A percentile compares a stretch with the other conserved stretches of the same genome.
Conservation (phyloP, 2,329 filamentous ascomycete genomes). For the Curvularia hawaiiensis region DNA sequence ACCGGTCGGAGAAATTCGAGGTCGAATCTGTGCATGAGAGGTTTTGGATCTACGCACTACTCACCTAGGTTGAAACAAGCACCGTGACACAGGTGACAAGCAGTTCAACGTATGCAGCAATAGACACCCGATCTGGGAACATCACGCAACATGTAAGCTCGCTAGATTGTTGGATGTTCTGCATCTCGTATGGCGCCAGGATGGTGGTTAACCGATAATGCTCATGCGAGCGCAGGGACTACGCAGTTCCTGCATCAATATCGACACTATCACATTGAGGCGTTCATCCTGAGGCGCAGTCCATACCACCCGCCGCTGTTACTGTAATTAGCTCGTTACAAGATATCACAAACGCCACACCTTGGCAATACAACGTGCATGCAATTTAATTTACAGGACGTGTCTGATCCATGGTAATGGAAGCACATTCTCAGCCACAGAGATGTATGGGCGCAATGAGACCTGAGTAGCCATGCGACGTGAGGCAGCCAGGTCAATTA, state of each 20-base stretch:
- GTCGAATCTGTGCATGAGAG: background rate
- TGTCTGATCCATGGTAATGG: background rate
- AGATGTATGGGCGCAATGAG: conserved; percentile 47
- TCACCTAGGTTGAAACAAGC: background rate
- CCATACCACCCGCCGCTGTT: background rate
- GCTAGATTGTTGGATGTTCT: background rate
- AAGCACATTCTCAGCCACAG: background rate
- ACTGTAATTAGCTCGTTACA: background rate
- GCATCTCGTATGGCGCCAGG: background rate
- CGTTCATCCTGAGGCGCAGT: background rate
- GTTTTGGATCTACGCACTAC: background rate
- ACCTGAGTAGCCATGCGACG: conserved; percentile 41
- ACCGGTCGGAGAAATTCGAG: background rate
- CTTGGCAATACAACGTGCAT: background rate
- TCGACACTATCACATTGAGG: conserved; percentile 2
- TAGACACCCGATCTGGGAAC: background rate
- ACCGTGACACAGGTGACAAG: background rate
- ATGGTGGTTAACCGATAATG: background rate
- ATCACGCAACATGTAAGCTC: background rate
- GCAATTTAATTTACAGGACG: background rate
- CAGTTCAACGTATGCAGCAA: background rate
- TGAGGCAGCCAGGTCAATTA: conserved; percentile 47
- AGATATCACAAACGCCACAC: background rate
- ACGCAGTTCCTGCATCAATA: background rate
- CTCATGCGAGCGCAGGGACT: background rate